Evolutionary conservation across 2,329 filamentous ascomycete species (phyloP), one percentile per base, ranked within the genome.

Genomic region (Xylariales sp.): DNA sequence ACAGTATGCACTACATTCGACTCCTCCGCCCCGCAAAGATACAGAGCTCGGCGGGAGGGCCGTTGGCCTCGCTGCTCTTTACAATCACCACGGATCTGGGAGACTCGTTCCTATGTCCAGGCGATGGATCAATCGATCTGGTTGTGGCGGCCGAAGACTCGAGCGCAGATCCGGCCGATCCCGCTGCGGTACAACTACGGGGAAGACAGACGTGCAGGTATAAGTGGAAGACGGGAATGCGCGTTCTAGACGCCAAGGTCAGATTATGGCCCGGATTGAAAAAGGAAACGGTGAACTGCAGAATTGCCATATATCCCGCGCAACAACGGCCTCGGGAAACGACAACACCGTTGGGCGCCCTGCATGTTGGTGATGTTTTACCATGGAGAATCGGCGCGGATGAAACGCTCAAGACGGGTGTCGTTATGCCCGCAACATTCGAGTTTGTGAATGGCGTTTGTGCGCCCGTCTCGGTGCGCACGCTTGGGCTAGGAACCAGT

Each of bases 21-120:
- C 81, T 88, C 5, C 78, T 88, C 39, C 81, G 86, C 14, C 80
- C 83, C 2, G 84, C 83, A 2, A 80, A 79, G 70, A 74, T 85
- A 52, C 74, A 69, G 12, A 67, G 63, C 45, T 73, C 66, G 66
- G 1, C 53, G 28, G 59, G 12, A 6, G 58, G 55, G 12, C 50
- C 58, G 1, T 39, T 18, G n/a, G 30, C 66, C 70, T 78, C 72
- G 18, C 73, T 89, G 3, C 79, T 86, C 1, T 78, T 89, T 68
- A 84, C 85, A 67, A 83, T 89, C 71, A 87, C 85, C 10, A 89
- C 86, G 12, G 86, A 89, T 67, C 80, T 89, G 1, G 85, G 86
- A 39, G 87, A 89, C 72, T 80, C 84, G 0, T 86, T 86, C 57
- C 81, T 89, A 10, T 78, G 72, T n/a, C 83, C 84, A 0, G 77